Conservation (phyloP, 345 rosid genomes). For the Rhizophora apiculata region DNA sequence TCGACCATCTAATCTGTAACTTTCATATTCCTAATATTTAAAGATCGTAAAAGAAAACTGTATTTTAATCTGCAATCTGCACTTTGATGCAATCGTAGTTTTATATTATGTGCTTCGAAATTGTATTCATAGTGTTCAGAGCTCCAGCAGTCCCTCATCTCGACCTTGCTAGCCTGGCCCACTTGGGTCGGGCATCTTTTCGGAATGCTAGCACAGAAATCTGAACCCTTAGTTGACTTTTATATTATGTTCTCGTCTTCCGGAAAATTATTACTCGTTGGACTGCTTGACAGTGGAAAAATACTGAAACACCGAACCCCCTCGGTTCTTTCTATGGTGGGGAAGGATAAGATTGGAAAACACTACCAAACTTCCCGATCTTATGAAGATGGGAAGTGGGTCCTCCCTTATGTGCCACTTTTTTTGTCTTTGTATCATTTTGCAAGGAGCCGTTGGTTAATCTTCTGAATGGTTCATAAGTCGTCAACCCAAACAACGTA, state of each 20-base stretch:
- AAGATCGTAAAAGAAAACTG: too few species aligned
- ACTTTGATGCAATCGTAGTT: too few species aligned
- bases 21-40: too few species aligned
- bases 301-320: neutral
- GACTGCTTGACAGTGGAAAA: conserved; percentile 6
- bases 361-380: conserved; percentile 2
- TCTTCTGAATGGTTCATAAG: too few species aligned
- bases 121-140: conserved; percentile 16
- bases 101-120: neutral
- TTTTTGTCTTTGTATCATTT: too few species aligned
- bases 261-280: neutral
- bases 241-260: conserved; percentile 13
- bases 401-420: too few species aligned
- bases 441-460: too few species aligned
- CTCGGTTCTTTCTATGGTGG: neutral
- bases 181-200: conserved; percentile 8
- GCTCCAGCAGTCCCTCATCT: conserved; percentile 15
- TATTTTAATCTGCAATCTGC: too few species aligned
- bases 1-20: too few species aligned
- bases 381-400: conserved; percentile 1
- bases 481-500: too few species aligned
- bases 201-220: conserved; percentile 19
- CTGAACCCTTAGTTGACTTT: conserved; percentile 30
- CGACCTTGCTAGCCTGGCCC: conserved; percentile 16
- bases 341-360: conserved; percentile 20